Percentiles rank a stretch among this genome's conserved stretches.
phyloP scores from a whole-genome alignment of 73 alveolate genomes.

The Paramecium tetraurelia region DNA sequence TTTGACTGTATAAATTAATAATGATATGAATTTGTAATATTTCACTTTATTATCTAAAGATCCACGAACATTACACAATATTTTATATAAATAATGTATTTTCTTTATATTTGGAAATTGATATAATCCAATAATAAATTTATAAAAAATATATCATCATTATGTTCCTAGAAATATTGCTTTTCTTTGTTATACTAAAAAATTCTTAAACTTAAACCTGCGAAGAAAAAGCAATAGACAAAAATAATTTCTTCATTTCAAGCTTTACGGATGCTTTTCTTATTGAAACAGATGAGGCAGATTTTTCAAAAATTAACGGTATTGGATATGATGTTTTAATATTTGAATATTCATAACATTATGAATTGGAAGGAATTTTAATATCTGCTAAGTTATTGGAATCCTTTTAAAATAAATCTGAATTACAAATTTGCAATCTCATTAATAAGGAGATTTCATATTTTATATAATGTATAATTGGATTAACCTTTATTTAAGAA shows the following conservation, averaged over 20 bases:
- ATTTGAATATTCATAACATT: not conserved
- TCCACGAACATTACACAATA: no score
- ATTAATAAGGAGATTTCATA: not conserved
- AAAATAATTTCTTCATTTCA: not conserved
- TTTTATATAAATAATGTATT: no score
- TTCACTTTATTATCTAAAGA: no score
- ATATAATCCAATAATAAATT: no score
- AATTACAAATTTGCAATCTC: not conserved
- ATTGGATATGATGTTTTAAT: not conserved
- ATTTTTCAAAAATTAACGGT: not conserved
- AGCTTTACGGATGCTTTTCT: not conserved
- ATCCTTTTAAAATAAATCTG: not conserved
- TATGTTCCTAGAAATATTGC: not conserved
- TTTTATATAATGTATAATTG: not conserved
- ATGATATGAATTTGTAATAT: no score
- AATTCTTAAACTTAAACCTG: not conserved
- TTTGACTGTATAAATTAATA: no score
- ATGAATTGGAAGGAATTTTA: not conserved
- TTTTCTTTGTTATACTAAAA: not conserved
- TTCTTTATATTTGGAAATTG: not conserved
- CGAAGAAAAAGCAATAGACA: not conserved
- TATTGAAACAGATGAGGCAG: not conserved
- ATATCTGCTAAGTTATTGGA: not conserved
- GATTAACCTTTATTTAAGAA: not conserved
- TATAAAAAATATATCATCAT: no score